Base-by-base conservation (phyloP, 1,139 yeast species). In the Suhomyces choctaworum region DNA sequence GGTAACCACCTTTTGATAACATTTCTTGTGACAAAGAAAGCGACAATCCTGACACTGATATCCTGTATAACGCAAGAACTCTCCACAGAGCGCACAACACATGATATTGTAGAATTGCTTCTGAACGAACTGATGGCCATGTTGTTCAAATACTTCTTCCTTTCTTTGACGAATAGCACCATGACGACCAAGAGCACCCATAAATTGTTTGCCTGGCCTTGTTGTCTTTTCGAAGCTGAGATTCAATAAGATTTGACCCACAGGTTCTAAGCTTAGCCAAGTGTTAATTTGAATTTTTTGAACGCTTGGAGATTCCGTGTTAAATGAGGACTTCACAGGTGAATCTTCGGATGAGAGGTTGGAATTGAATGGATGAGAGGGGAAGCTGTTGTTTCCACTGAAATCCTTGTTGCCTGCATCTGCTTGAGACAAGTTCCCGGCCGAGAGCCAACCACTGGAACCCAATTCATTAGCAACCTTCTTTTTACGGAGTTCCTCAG, bases 71-170 rank as follows among this genome's bases (percentile, higher is more conserved):
- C 96, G 83, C 46, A 92, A 70, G 55, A 92, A 90, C 44, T 92
- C 97, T 8, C 96, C 96, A 72, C 98, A 92, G 42, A 89, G 78
- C 1, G 97, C 96, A 66, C 98, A 92, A 47, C 94, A 80, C 97
- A 92, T 92, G 51, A 92, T 87, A 50, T 87, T 88, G 72, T 92
- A 92, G 56, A 92, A 89, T 57, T 89, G 96, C 50, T 88, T 92
- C 58, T 88, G 96, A 25, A 88, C 95, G 66, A 92, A 92, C 60
- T 88, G 95, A 64, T 92, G 98, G 10, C 98, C 98, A 56, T 88
- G 95, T 54, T 92, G 95, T 61, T 90, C 97, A 57, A 81, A 88
- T 1, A 92, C 88, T 53, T 90, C 97, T 55, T 90, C 97, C 53
- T 90, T 90, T 68, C 87, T 81, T 62, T 88, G 94, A 53, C 96